A percentile compares a stretch with the other conserved stretches of the same genome.
Conservation (phyloP, 192 early-diverging fungal genomes). For the Funneliformis mosseae region DNA sequence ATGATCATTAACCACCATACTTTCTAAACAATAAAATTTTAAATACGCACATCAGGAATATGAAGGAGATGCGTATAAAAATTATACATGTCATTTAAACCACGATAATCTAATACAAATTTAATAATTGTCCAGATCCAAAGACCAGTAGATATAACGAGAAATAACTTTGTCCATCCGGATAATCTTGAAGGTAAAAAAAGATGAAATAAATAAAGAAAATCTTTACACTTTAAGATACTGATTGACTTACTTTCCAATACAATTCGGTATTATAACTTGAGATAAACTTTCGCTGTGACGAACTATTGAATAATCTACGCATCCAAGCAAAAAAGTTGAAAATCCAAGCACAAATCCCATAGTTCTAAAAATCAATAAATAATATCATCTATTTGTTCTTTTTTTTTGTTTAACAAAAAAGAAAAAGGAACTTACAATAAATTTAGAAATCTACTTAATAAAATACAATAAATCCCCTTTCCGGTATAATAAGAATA, state of each 20-base stretch:
- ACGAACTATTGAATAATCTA: constrained; percentile 84
- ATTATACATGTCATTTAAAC: constrained; percentile 77
- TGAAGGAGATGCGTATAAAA: constrained; percentile 83
- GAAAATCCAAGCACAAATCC: constrained; percentile 89
- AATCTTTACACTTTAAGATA: constrained; percentile 28
- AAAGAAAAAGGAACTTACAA: constrained; percentile 58
- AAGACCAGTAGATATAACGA: constrained; percentile 69
- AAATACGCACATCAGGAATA: constrained; percentile 66
- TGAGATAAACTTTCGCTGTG: constrained; percentile 69
- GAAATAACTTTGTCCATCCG: constrained; percentile 53
- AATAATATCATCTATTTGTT: not conserved
- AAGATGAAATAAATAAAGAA: constrained; percentile 17
- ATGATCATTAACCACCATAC: not conserved
- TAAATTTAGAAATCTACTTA: constrained; percentile 76
- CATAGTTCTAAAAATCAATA: constrained; percentile 60
- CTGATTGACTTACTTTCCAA: constrained; percentile 53
- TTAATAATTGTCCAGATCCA: constrained; percentile 77
- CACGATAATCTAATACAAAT: constrained; percentile 68
- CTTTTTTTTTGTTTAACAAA: constrained; percentile 10
- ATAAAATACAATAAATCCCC: constrained; percentile 81
- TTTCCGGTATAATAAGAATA: constrained; percentile 91
- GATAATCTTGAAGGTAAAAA: constrained; percentile 51
- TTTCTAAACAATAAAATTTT: not conserved
- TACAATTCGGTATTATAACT: constrained; percentile 79
- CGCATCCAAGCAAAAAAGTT: constrained; percentile 86